Conservation (phyloP, 257 asterid species). For the Nicotiana attenuata region DNA sequence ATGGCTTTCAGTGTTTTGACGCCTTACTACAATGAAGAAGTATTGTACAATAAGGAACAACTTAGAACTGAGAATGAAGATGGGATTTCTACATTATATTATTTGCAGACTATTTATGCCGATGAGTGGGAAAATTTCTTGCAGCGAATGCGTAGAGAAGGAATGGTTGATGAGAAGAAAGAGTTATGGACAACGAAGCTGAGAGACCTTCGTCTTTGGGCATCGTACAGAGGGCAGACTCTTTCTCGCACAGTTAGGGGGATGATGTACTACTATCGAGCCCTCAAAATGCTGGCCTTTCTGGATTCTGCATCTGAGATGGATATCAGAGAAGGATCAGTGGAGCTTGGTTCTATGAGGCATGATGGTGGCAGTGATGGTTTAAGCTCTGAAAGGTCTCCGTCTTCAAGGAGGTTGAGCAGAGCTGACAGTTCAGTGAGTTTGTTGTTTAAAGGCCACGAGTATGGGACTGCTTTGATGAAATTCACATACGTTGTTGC, state of each 20-base stretch:
- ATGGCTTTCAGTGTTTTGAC: slow-evolving; percentile 96
- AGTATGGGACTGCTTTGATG: slow-evolving; percentile 93
- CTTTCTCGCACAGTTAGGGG: slow-evolving; percentile 97
- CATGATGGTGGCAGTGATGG: slow-evolving; percentile 37
- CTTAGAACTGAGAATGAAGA: slow-evolving; percentile 98
- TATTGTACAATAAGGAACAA: slow-evolving; percentile 78
- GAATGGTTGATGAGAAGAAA: slow-evolving; percentile 63
- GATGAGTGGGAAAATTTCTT: slow-evolving; percentile 93
- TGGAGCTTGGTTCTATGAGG: slow-evolving; percentile 67
- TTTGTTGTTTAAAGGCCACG: slow-evolving; percentile 78
- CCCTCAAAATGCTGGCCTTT: slow-evolving; percentile 97
- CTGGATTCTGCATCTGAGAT: slow-evolving; percentile 98
- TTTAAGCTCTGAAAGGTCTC: slow-evolving; percentile 42
- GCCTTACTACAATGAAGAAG: slow-evolving; percentile 96
- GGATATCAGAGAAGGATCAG: slow-evolving; percentile 89
- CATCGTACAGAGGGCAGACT: slow-evolving; percentile 97
- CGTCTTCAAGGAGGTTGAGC: slow-evolving; percentile 71
- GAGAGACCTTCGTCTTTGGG: slow-evolving; percentile 94
- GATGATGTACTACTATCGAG: slow-evolving; percentile 98
- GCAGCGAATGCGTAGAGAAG: slow-evolving; percentile 89
- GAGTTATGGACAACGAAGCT: slow-evolving; percentile 75
- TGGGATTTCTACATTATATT: slow-evolving; percentile 89
- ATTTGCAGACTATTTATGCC: slow-evolving; percentile 90
- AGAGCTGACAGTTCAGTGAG: slow-evolving; percentile 74
- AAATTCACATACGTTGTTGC: slow-evolving; percentile 94